phyloP scores from a whole-genome alignment of 129 eudicot genomes.

The Lactuca saligna region DNA sequence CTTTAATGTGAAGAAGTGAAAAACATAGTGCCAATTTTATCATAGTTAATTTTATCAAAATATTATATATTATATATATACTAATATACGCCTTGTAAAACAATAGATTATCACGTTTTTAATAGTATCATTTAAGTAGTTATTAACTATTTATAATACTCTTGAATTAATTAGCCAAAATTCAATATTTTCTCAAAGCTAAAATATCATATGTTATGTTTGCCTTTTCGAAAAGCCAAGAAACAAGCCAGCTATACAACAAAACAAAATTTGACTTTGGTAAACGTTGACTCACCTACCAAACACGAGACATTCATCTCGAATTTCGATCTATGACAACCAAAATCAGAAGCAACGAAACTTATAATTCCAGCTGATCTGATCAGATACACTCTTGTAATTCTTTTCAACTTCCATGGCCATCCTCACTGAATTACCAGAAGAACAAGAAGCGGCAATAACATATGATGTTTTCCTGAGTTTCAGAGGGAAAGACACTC shows the following conservation, averaged over 20 bases:
- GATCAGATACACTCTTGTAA: background rate
- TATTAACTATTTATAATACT: no score
- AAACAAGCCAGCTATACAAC: background rate
- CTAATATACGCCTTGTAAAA: no score
- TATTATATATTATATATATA: no score
- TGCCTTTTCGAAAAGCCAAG: background rate
- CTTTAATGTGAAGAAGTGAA: no score
- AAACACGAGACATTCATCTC: no score
- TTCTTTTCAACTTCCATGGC: background rate
- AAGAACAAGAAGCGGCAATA: background rate
- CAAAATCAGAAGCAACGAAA: background rate
- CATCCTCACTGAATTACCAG: background rate
- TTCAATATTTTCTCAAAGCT: no score
- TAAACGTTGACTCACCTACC: background rate
- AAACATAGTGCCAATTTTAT: no score
- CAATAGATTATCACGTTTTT: no score
- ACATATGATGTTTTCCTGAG: slow-evolving; percentile 7
- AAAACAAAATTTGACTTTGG: background rate
- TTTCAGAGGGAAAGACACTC: slow-evolving; percentile 4
- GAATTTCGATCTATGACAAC: background rate
- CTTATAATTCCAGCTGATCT: background rate
- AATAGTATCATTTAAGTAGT: no score
- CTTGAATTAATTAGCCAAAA: no score
- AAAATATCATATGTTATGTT: no score
- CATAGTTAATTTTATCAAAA: no score